Evolutionary conservation across 108 stramenopile species (phyloP).

Genomic region (Thalassiosira profunda): DNA sequence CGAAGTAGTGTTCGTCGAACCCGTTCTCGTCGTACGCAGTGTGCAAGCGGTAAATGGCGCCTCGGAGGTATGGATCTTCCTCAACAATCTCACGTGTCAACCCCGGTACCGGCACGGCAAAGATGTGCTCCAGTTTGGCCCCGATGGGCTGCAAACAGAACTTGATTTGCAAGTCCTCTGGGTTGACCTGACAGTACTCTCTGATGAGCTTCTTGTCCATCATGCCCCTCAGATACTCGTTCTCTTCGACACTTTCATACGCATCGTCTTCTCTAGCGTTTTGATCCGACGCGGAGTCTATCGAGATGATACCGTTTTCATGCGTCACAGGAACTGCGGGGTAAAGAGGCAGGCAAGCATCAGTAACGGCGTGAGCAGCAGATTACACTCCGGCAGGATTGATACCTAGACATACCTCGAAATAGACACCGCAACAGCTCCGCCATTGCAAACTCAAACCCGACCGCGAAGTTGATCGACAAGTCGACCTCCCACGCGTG

Average conservation of each 20-base stretch:
- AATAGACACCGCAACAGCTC: constrained; percentile 5
- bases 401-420: not conserved
- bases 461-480: constrained; percentile 18
- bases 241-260: not conserved
- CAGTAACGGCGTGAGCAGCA: too few relatives aligned
- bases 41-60: constrained; percentile 21
- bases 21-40: constrained; percentile 27
- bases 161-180: constrained; percentile 19
- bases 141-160: constrained; percentile 22
- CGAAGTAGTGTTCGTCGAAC: constrained; percentile 30
- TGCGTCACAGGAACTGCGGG: not conserved
- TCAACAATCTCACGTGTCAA: constrained; percentile 39
- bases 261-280: not conserved
- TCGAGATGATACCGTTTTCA: not conserved
- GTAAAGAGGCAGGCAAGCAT: not conserved
- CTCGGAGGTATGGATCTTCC: constrained; percentile 31
- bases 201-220: constrained; percentile 34
- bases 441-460: constrained; percentile 21
- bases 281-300: too few relatives aligned
- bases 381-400: not conserved
- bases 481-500: constrained; percentile 42
- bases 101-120: constrained; percentile 35
- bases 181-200: constrained; percentile 18
- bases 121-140: constrained; percentile 26
- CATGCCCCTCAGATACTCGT: constrained; percentile 29